Evolutionary conservation across 371 early-diverging fungal species (phyloP).

Genomic region (Choanephora cucurbitarum): DNA sequence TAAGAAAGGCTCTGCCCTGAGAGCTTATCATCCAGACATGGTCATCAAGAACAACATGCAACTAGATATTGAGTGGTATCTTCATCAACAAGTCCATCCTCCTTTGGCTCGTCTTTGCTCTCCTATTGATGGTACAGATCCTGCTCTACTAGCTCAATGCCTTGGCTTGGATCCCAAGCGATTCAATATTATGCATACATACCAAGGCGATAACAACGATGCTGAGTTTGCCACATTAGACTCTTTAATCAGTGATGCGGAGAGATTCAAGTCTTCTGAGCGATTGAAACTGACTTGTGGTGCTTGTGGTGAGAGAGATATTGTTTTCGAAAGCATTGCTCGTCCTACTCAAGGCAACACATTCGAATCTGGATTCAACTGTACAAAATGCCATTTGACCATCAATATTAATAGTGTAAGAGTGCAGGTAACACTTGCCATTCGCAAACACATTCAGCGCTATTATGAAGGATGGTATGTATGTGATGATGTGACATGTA

Average conservation of each 20-base stretch:
- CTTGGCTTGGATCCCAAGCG: conserved; percentile 80
- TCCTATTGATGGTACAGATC: conserved; percentile 88
- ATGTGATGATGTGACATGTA: conserved; percentile 80
- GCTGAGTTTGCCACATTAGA: conserved; percentile 74
- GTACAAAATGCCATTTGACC: conserved; percentile 59
- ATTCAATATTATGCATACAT: conserved; percentile 43
- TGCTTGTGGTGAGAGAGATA: conserved; percentile 53
- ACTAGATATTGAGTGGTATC: conserved; percentile 94
- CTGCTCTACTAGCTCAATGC: conserved; percentile 78
- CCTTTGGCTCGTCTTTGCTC: conserved; percentile 90
- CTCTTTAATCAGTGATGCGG: conserved; percentile 80
- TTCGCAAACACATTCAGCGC: conserved; percentile 65
- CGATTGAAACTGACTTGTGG: conserved; percentile 63
- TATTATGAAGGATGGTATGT: conserved; percentile 75
- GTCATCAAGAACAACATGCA: conserved; percentile 60
- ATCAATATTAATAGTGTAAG: conserved; percentile 46
- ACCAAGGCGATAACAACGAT: conserved; percentile 37
- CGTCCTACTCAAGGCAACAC: conserved; percentile 23
- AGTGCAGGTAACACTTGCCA: conserved; percentile 64
- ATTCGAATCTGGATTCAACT: conserved; percentile 52
- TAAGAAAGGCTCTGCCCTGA: conserved; percentile 65
- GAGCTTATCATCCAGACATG: conserved; percentile 93
- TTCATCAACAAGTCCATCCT: conserved; percentile 96
- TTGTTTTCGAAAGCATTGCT: conserved; percentile 59
- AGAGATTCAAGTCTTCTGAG: conserved; percentile 80